Percentiles rank a stretch among this genome's conserved stretches.
Evolutionary conservation across 2,329 filamentous ascomycete species (phyloP).

Genomic region (Aspergillus pseudonomiae): DNA sequence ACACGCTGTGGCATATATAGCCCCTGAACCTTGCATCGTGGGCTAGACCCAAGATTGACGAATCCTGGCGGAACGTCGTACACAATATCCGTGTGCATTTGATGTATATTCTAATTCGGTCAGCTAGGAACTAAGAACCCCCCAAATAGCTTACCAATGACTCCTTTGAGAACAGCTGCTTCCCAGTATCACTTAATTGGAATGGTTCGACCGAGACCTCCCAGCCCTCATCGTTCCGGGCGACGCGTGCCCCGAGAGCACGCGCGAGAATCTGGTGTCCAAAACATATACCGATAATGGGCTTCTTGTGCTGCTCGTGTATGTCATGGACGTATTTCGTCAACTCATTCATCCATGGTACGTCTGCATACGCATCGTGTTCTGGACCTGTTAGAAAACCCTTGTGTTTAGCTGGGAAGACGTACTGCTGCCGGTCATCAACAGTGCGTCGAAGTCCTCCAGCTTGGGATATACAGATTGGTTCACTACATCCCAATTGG

Average conservation of each 20-base stretch:
- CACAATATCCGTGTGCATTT: constrained; percentile 55
- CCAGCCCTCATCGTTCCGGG: constrained; percentile 47
- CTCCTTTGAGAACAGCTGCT: constrained; percentile 41
- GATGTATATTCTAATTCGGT: constrained; percentile 36
- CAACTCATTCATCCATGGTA: constrained; percentile 50
- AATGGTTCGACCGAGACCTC: constrained; percentile 51
- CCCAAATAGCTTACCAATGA: constrained; percentile 23
- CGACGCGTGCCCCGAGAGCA: constrained; percentile 43
- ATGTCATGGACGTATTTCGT: constrained; percentile 43
- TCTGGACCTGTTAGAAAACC: constrained; percentile 21
- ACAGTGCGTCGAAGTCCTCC: constrained; percentile 28
- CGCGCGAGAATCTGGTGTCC: constrained; percentile 54
- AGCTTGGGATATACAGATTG: constrained; percentile 25
- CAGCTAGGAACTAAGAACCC: not conserved
- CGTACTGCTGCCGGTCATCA: constrained; percentile 37
- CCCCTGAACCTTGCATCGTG: constrained; percentile 48
- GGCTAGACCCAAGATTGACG: constrained; percentile 47
- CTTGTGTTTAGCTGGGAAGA: not conserved
- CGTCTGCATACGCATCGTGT: constrained; percentile 47
- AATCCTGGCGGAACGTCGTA: constrained; percentile 44
- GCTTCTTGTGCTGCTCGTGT: constrained; percentile 24
- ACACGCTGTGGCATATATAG: constrained; percentile 46
- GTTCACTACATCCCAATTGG: constrained; percentile 31
- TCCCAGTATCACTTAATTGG: constrained; percentile 44
- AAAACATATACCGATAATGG: constrained; percentile 53